phyloP scores from a whole-genome alignment of 108 stramenopile genomes.

The Discostella stelligeroides region DNA sequence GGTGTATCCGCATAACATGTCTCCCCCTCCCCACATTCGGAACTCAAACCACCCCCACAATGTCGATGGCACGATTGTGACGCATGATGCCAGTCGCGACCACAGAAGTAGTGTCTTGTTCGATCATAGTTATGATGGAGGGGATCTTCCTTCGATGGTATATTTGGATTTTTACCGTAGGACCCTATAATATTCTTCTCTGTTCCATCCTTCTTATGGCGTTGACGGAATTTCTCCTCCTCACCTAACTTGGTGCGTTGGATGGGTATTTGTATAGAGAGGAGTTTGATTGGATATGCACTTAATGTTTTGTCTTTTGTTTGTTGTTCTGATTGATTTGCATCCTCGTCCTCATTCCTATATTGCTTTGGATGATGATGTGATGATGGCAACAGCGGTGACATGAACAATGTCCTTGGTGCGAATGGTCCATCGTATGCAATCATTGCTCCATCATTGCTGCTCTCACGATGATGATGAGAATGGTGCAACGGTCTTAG shows the following conservation, averaged over 20 bases:
- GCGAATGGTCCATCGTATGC: conserved; percentile 60
- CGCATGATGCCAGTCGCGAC: conserved; percentile 87
- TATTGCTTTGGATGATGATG: background rate
- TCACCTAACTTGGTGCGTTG: conserved; percentile 42
- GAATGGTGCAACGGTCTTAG: conserved; percentile 65
- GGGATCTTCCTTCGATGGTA: conserved; percentile 36
- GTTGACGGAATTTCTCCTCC: conserved; percentile 48
- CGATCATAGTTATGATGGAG: conserved; percentile 46
- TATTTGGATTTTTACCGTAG: conserved; percentile 26
- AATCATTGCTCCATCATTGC: conserved; percentile 20
- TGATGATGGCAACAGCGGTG: conserved; percentile 22
- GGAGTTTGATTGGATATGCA: conserved; percentile 36
- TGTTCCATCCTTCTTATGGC: conserved; percentile 28
- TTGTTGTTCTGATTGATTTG: background rate
- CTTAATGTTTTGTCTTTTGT: background rate
- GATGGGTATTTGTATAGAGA: conserved; percentile 44
- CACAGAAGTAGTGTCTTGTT: conserved; percentile 82
- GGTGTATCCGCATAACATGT: conserved; percentile 86
- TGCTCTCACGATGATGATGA: background rate
- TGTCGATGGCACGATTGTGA: conserved; percentile 61
- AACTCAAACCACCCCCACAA: conserved; percentile 65
- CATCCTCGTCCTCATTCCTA: conserved; percentile 15
- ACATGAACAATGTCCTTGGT: conserved; percentile 60
- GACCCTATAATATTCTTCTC: conserved; percentile 37
- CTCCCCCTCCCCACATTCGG: conserved; percentile 74